phyloP scores from a whole-genome alignment of 2,329 filamentous ascomycete species.

The Dryadomyces quercivorus region DNA sequence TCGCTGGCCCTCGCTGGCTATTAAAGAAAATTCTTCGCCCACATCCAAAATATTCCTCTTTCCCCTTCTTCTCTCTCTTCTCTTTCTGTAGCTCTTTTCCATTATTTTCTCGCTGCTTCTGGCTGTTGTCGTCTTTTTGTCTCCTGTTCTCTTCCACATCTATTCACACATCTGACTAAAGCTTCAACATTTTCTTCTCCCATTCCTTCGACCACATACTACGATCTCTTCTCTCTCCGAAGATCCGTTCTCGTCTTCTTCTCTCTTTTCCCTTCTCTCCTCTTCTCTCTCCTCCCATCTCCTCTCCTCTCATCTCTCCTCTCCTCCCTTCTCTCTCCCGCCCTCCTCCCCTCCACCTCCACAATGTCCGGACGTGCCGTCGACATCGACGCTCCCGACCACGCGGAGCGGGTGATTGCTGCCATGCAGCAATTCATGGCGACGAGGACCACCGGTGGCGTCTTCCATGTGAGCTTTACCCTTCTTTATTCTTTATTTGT shows the following conservation, averaged over 20 bases:
- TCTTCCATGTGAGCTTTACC: conserved; percentile 1
- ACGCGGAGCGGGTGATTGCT: neutral
- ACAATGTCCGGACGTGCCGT: neutral
- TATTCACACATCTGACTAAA: too few relatives aligned
- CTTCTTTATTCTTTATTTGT: neutral
- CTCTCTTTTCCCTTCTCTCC: neutral
- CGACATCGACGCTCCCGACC: conserved; percentile 1
- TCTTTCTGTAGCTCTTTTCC: neutral
- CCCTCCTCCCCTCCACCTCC: neutral
- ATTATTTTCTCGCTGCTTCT: neutral
- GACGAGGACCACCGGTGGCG: conserved; percentile 2
- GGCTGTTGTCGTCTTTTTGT: too few relatives aligned
- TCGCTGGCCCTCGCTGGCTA: too few relatives aligned
- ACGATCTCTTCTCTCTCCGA: too few relatives aligned
- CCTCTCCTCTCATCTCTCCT: neutral
- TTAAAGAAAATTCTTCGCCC: neutral
- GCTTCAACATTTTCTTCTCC: too few relatives aligned
- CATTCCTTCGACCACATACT: too few relatives aligned
- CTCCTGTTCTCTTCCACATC: neutral
- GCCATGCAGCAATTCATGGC: conserved; percentile 1
- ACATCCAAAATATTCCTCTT: neutral
- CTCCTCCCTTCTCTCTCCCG: neutral
- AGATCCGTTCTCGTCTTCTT: too few relatives aligned
- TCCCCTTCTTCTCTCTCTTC: neutral
- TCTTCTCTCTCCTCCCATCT: neutral